Base-by-base conservation (phyloP, 139 green algal genomes). In the Asterochloris sp. region DNA sequence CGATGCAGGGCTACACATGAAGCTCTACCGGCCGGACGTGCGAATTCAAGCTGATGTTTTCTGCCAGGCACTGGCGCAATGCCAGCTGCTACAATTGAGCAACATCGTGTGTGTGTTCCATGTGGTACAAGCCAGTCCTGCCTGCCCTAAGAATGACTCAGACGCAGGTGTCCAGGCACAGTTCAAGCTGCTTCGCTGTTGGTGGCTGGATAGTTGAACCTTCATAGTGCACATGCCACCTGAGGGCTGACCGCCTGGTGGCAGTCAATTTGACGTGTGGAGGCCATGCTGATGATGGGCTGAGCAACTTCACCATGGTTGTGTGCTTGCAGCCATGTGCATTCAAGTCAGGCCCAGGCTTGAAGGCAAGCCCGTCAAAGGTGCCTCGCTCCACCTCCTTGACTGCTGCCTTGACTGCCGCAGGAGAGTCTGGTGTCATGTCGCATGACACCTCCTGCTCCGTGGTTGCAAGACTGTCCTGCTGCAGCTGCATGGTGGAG, bases 211-310 rank as follows among this genome's bases (percentile, higher is more conserved):
- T 26, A 80, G 15, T 17, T 17, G 8, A 80, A 19, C 76, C 76
- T 26, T 80, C 60, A 61, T 62, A 80, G 16, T 68, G 24, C 23
- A 80, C 61, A 24, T 69, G 76, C 76, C 76, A 80, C 23, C 76
- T 80, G n/a, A 80, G 60, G 16, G 76, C 76, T 69, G 76, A 80
- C 11, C 76, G 60, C 23, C 76, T 80, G 23, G 76, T 80, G 0
- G 28, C 29, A 64, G 4, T 21, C 21, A 80, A 6, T 21, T 2
- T 8, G 17, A 21, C 9, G 66, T 71, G 4, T 2, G 66, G 66
- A 24, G 17, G 66, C 66, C 21, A 24, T 71, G 66, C 66, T 71
- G 8, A 10, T 71, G 66, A 21, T 71, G 66, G 66, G 1, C 21
- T 71, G 66, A 2, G 21, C 66, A 71, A 24, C 66, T 71, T 24